Base-by-base conservation (phyloP, 2,329 filamentous ascomycete genomes). In the Sporothrix schenckii region DNA sequence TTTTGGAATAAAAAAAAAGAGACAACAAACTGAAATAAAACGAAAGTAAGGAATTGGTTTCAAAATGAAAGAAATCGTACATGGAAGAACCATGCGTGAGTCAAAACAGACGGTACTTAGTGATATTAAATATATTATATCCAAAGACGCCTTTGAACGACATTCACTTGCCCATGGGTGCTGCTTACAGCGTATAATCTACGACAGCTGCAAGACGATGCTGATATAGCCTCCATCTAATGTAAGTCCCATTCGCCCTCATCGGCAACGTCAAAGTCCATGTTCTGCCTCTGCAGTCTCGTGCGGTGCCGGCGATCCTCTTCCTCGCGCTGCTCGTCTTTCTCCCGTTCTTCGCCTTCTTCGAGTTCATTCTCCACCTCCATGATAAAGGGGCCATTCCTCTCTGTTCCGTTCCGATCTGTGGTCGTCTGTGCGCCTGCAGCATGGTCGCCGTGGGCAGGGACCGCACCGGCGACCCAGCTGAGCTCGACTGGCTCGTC, bases 401-500 rank as follows among this genome's bases (percentile, higher is more conserved):
- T 21, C 5, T 9, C 21, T 11, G 34, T 19, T 1, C n/a, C 30
- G 39, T 39, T 44, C 34, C 44, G 16, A 27, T 47, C 75, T 69
- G 76, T 76, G 72, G 27, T 47, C 4, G 27, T 10, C 49, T 21
- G 27, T 13, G 54, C n/a, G 16, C 41, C 39, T 14, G 41, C 9
- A 3, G 30, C 3, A 14, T 16, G 13, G 44, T 27, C 65, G 44
- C 72, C 70, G 39, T 34, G 63, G 65, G 50, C 66, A 10, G 69
- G 58, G 24, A 41, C 58, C 5, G 69, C 30, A 2, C 70, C 69
- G 11, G 74, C 73, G 30, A 83, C 83, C 92, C 92, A 94, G 0
- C 85, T 79, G 52, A 92, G 78, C 69, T 92, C 88, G 14, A 93
- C 82, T 60, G 85, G 86, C 54, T 86, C 88, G 1, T 84, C 80